phyloP scores from a whole-genome alignment of 495 filamentous ascomycete species.

The Evansstolkia leycettana region DNA sequence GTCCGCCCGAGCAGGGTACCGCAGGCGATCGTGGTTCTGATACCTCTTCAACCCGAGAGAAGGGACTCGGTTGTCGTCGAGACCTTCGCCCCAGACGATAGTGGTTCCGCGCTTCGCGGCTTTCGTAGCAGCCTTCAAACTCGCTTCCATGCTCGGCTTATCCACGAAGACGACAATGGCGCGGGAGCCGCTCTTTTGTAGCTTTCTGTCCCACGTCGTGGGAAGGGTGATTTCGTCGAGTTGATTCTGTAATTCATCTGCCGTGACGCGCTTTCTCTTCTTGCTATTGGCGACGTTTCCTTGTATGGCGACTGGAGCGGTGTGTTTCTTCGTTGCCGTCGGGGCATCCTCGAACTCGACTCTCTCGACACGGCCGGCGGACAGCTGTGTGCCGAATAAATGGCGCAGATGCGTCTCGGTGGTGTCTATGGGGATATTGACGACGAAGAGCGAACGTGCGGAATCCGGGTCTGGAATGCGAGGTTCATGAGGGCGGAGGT shows the following conservation, averaged over 20 bases:
- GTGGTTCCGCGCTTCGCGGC: conserved; percentile 26
- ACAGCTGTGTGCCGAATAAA: conserved; percentile 57
- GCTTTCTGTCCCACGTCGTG: conserved; percentile 58
- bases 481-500: conserved; percentile 69
- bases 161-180: conserved; percentile 80
- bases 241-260: conserved; percentile 37
- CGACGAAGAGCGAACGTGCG: conserved; percentile 66
- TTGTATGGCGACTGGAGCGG: conserved; percentile 8
- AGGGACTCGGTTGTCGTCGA: conserved; percentile 37
- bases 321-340: conserved; percentile 26
- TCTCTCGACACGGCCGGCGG: conserved; percentile 61
- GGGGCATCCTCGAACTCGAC: conserved; percentile 55
- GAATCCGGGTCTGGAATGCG: conserved; percentile 62
- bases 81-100: conserved; percentile 51
- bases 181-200: conserved; percentile 60
- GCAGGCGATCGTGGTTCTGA: conserved; percentile 43
- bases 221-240: conserved; percentile 46
- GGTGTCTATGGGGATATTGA: conserved; percentile 79
- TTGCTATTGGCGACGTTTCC: conserved; percentile 27
- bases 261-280: conserved; percentile 54
- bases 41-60: conserved; percentile 52
- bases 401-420: conserved; percentile 63
- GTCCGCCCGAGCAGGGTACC: conserved; percentile 50
- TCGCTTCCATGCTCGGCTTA: conserved; percentile 54
- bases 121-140: conserved; percentile 52